Percentiles rank a stretch among this genome's conserved stretches.
These are phyloP conservation scores for Acmispon strigosus DNA, from an alignment of 306 rosid species.

Conservation along the genomic window DNA sequence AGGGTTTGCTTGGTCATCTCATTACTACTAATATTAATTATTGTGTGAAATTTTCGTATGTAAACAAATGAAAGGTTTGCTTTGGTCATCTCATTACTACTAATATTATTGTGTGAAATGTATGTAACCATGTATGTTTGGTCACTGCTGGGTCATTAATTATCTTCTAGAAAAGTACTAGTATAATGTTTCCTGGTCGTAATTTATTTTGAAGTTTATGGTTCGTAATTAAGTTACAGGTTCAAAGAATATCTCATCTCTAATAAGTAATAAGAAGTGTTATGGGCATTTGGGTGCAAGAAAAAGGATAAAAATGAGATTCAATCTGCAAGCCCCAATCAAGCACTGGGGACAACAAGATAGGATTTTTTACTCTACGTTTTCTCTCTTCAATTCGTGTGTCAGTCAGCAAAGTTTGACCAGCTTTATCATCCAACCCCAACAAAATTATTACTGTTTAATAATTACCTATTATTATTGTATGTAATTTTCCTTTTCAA, in stretches of 20 bases:
- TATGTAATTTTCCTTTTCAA: neutral
- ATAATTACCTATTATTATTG: slow-evolving; percentile 33
- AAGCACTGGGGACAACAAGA: neutral
- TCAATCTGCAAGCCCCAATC: neutral
- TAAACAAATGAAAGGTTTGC: neutral
- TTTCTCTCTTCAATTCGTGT: slow-evolving; percentile 29
- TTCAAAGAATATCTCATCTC: too few species aligned
- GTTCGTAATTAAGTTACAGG: too few species aligned
- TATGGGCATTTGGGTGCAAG: neutral
- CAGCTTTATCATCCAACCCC: slow-evolving; percentile 31
- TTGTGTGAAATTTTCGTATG: neutral
- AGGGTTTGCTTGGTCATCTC: neutral
- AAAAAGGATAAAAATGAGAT: neutral
- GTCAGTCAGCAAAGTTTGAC: slow-evolving; percentile 66
- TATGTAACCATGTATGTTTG: neutral
- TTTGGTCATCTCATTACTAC: neutral
- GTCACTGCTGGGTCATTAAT: neutral
- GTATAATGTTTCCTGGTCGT: neutral
- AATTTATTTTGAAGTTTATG: too few species aligned
- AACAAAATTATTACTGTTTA: slow-evolving; percentile 47
- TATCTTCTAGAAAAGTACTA: neutral
- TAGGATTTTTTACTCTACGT: neutral
- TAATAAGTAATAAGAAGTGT: neutral
- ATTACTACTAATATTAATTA: neutral
- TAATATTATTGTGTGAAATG: neutral